These are phyloP conservation scores for Silene vulgaris DNA, from an alignment of 179 eudicot genomes.

Conservation along the genomic window DNA sequence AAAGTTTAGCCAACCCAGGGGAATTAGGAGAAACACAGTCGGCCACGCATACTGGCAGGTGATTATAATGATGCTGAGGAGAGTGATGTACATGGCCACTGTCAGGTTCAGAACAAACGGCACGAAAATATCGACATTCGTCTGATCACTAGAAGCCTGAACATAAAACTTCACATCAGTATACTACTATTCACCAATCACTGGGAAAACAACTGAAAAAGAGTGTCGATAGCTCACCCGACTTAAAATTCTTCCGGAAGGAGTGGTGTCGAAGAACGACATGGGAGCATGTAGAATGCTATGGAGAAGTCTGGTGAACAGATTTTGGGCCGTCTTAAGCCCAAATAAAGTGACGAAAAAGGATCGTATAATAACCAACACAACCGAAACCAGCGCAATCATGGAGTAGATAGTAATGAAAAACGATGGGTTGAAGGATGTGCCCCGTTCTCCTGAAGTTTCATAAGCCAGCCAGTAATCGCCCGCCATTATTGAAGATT, in stretches of 20 bases:
- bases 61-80: conserved; percentile 71
- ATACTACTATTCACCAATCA: not conserved
- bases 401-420: conserved; percentile 64
- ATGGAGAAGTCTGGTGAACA: conserved; percentile 55
- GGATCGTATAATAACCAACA: conserved; percentile 45
- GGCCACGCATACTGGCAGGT: conserved; percentile 98
- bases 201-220: not conserved
- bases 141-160: conserved; percentile 95
- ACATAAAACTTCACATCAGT: not conserved
- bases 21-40: conserved; percentile 66
- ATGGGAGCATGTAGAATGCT: conserved; percentile 92
- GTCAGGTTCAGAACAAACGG: conserved; percentile 68
- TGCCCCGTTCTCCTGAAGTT: conserved; percentile 54
- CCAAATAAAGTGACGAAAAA: conserved; percentile 54
- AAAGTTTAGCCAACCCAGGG: conserved; percentile 79
- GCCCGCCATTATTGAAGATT: conserved; percentile 62
- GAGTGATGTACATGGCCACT: conserved; percentile 62
- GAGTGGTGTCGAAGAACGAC: conserved; percentile 95
- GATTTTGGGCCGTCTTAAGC: conserved; percentile 64
- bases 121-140: conserved; percentile 70
- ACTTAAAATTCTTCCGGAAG: conserved; percentile 94
- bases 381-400: conserved; percentile 48
- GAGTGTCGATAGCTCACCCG: conserved; percentile 51
- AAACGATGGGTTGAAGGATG: conserved; percentile 52
- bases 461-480: conserved; percentile 97